phyloP scores from a whole-genome alignment of 768 basidiomycete genomes.

The Auricularia sp. region DNA sequence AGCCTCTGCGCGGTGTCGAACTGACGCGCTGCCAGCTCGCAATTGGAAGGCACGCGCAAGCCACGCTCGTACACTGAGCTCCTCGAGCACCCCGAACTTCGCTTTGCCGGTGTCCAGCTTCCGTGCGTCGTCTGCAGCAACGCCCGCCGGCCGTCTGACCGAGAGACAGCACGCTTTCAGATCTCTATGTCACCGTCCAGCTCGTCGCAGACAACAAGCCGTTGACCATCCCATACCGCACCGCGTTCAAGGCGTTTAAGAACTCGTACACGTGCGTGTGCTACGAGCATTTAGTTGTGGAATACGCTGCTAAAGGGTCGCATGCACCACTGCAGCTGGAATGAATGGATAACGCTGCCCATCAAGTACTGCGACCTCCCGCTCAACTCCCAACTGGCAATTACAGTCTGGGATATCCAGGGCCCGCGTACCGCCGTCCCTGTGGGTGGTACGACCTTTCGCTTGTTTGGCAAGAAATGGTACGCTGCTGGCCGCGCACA shows the following conservation, averaged over 20 bases:
- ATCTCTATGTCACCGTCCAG: conserved; percentile 89
- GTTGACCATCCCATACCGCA: conserved; percentile 82
- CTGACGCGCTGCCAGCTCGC: conserved; percentile 41
- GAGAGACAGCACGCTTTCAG: conserved; percentile 64
- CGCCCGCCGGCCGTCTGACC: conserved; percentile 10
- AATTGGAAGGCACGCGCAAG: conserved; percentile 74
- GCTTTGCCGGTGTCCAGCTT: conserved; percentile 70
- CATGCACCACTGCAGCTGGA: conserved; percentile 53
- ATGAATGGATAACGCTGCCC: conserved; percentile 88
- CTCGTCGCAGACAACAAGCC: conserved; percentile 90
- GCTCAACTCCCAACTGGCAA: conserved; percentile 74
- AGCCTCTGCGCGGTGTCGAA: neutral
- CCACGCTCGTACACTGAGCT: conserved; percentile 68
- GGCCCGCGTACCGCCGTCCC: conserved; percentile 70
- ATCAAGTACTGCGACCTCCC: conserved; percentile 93
- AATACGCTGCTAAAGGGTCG: neutral
- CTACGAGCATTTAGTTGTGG: neutral
- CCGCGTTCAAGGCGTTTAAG: conserved; percentile 89
- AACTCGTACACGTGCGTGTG: conserved; percentile 60
- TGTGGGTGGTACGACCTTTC: conserved; percentile 86
- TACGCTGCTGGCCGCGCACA: conserved; percentile 22
- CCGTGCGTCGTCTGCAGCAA: conserved; percentile 38
- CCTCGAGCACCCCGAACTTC: conserved; percentile 70
- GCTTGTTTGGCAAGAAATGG: conserved; percentile 91
- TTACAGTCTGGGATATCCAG: conserved; percentile 94